Evolutionary conservation across 768 basidiomycete species (phyloP).

Genomic region (Nidularia pulvinata): DNA sequence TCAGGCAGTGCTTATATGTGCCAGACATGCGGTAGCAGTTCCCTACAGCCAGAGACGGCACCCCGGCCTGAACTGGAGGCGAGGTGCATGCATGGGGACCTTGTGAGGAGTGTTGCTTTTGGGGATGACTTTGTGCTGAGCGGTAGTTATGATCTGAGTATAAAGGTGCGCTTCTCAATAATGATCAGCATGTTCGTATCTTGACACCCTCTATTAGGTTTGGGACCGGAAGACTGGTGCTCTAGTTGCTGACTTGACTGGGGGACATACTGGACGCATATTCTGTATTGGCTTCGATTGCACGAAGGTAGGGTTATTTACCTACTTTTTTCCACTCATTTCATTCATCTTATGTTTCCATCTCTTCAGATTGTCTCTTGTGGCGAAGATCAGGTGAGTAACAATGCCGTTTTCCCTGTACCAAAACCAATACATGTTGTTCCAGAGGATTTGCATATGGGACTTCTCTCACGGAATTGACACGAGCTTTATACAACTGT

Average conservation of each 20-base stretch:
- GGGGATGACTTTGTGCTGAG: conserved; percentile 75
- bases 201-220: conserved; percentile 42
- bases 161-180: conserved; percentile 55
- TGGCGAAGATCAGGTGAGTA: conserved; percentile 81
- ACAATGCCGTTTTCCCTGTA: neutral
- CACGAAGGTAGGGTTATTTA: conserved; percentile 56
- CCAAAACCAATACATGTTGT: conserved; percentile 4
- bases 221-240: conserved; percentile 80
- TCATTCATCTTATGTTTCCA: too few species aligned
- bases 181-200: neutral
- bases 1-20: conserved; percentile 30
- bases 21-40: conserved; percentile 45
- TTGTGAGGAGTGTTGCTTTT: conserved; percentile 78
- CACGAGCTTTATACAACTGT: conserved; percentile 45
- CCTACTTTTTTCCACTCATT: neutral
- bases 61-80: conserved; percentile 11
- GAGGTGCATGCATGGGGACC: conserved; percentile 55
- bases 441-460: conserved; percentile 76
- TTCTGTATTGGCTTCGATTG: conserved; percentile 84
- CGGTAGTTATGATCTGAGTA: conserved; percentile 84
- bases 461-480: conserved; percentile 81
- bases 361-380: conserved; percentile 72
- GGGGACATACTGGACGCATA: conserved; percentile 79
- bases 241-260: conserved; percentile 71
- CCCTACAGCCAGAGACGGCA: conserved; percentile 5